A percentile compares a stretch with the other conserved stretches of the same genome.
Conservation (phyloP, 1,284 basidiomycete genomes). For the Trichosporon ovoides region DNA sequence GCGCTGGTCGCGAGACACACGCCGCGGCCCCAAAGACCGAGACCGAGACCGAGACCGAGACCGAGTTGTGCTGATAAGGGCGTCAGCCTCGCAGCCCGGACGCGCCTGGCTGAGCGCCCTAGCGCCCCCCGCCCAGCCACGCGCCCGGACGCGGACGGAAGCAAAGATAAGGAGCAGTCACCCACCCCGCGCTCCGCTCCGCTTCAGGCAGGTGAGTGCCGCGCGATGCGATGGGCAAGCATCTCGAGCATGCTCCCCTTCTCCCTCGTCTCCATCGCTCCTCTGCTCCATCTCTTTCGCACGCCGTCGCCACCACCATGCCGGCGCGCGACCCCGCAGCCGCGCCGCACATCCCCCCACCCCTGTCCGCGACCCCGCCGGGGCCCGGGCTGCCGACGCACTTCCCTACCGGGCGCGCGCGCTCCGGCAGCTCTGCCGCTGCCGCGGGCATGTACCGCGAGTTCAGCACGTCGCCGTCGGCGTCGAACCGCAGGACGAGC, state of each 20-base stretch:
- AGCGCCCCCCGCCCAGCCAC: not conserved
- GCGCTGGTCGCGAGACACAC: no score
- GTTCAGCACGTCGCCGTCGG: not conserved
- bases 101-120: not conserved
- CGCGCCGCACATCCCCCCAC: conserved; percentile 2
- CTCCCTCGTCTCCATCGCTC: not conserved
- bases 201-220: not conserved
- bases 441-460: not conserved
- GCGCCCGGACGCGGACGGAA: not conserved
- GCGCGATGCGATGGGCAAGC: no score
- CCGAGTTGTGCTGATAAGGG: not conserved
- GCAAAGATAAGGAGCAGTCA: conserved; percentile 1
- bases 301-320: not conserved
- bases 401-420: not conserved
- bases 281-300: not conserved
- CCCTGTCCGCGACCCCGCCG: not conserved
- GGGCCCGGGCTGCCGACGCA: not conserved
- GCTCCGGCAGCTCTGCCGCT: not conserved
- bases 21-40: no score
- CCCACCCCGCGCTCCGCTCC: no score
- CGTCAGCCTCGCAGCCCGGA: not conserved
- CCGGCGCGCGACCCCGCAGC: conserved; percentile 6
- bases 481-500: not conserved
- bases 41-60: no score
- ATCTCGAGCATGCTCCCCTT: not conserved